Conservation (phyloP, 108 stramenopile genomes). For the Nitzschia sp. region DNA sequence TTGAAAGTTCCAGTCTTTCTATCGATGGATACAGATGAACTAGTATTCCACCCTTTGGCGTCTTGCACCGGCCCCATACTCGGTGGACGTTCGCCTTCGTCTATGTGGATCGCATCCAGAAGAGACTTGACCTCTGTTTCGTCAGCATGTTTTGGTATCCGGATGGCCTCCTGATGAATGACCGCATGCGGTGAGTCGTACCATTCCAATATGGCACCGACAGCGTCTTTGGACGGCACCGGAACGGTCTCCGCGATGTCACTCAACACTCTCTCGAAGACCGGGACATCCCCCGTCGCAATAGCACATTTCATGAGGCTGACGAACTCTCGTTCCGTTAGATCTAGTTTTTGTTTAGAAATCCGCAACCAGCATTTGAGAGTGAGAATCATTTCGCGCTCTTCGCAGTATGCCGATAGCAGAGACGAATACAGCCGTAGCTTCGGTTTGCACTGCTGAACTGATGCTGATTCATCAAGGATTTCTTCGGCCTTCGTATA, state of each 20-base stretch:
- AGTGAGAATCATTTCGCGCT: slow-evolving; percentile 37
- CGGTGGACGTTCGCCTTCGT: slow-evolving; percentile 29
- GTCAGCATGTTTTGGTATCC: slow-evolving; percentile 1
- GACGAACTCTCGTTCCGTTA: slow-evolving; percentile 74
- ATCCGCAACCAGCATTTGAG: slow-evolving; percentile 63
- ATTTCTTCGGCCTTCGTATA: slow-evolving; percentile 50
- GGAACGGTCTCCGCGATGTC: slow-evolving; percentile 80
- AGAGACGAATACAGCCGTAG: slow-evolving; percentile 75
- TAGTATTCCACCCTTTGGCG: slow-evolving; percentile 52
- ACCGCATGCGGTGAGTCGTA: slow-evolving; percentile 46
- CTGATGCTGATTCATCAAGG: slow-evolving; percentile 60
- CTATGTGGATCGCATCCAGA: slow-evolving; percentile 25
- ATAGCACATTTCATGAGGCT: slow-evolving; percentile 62
- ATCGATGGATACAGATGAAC: slow-evolving; percentile 56
- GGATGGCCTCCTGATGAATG: slow-evolving; percentile 6
- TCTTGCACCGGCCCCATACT: slow-evolving; percentile 40
- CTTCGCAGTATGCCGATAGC: slow-evolving; percentile 64
- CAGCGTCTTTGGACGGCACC: slow-evolving; percentile 66
- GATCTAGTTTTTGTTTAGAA: slow-evolving; percentile 19
- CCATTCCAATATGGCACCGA: slow-evolving; percentile 65
- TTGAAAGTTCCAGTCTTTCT: slow-evolving; percentile 49
- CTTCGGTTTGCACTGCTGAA: slow-evolving; percentile 74
- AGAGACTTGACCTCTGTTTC: slow-evolving; percentile 6
- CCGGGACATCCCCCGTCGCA: slow-evolving; percentile 36
- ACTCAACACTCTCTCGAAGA: slow-evolving; percentile 66